Conservation (phyloP, 2,329 filamentous ascomycete genomes). For the Aureobasidium leucospermi region DNA sequence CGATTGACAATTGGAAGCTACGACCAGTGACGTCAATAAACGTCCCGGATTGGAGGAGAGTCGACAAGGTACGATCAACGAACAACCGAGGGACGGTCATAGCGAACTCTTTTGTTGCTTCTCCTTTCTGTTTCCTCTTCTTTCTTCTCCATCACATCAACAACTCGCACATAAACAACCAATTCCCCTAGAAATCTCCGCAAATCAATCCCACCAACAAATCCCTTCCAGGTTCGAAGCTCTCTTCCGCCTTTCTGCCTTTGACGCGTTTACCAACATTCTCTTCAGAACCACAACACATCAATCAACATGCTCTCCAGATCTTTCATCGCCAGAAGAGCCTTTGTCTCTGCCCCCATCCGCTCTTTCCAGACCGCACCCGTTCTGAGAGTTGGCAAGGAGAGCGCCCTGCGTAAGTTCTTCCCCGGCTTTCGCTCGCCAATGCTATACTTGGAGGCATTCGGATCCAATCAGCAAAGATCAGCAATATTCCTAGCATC, state of each 20-base stretch:
- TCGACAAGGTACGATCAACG: slow-evolving; percentile 5
- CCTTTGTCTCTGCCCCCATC: slow-evolving; percentile 22
- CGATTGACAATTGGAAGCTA: slow-evolving; percentile 5
- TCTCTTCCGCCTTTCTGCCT: background rate
- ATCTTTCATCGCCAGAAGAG: slow-evolving; percentile 23
- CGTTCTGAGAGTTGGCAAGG: slow-evolving; percentile 34
- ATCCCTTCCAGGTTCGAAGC: background rate
- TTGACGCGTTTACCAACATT: background rate
- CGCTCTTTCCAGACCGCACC: slow-evolving; percentile 33
- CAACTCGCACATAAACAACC: background rate
- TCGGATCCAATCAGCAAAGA: background rate
- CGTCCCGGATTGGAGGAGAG: slow-evolving; percentile 2
- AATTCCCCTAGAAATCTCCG: background rate
- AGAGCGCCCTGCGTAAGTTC: slow-evolving; percentile 36
- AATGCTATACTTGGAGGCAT: background rate
- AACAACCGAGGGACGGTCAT: slow-evolving; percentile 10
- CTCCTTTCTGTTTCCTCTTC: slow-evolving; percentile 1
- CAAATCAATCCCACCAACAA: background rate
- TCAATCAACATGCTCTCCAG: slow-evolving; percentile 6
- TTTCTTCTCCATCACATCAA: slow-evolving; percentile 3
- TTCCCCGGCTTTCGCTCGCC: background rate
- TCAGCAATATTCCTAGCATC: background rate
- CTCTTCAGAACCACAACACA: background rate
- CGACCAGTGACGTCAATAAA: background rate
- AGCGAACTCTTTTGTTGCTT: slow-evolving; percentile 4